Base-by-base conservation (phyloP, 805 yeast genomes). In the Clavispora carvajalis region DNA sequence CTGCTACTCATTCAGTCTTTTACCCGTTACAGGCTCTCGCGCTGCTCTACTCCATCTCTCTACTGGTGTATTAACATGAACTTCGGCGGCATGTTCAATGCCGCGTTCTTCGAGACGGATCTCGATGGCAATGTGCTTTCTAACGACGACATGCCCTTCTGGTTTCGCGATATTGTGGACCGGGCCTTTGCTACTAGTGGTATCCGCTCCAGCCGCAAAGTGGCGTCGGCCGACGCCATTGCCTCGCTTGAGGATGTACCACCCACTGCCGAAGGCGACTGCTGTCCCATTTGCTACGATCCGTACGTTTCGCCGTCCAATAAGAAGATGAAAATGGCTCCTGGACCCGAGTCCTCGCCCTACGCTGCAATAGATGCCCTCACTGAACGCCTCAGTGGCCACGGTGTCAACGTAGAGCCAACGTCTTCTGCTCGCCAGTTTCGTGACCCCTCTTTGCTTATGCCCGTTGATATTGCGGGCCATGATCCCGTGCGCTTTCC, bases 221-320 rank as follows among this genome's bases (percentile, higher is more conserved):
- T 52, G 24, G 71, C 72, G 7, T 63, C 71, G 3, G 63, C 58
- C 8, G 69, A 65, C 29, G 72, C 71, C 17, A 66, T 67, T 19
- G 65, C 57, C 11, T 61, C 62, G 18, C 51, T 67, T 28, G 46
- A 49, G 28, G 55, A 46, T 12, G 58, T 62, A 11, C 58, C 52
- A 17, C 46, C 38, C 5, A 41, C 36, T 2, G 28, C 58, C 29
- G 46, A 45, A 4, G 50, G 52, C 16, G 48, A 45, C 19, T 61
- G 58, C 6, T 68, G 73, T 43, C 70, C 73, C 2, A 68, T 68
- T 15, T 68, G 73, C 51, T 68, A 64, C 45, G 73, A 68, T 15
- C 38, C 54, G 7, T 67, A 63, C 39, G 65, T 39, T 4, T 15
- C n/a, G 11, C 38, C 23, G 13, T 35, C 34, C 21, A 44, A 44